Base-by-base conservation (phyloP, 2,329 filamentous ascomycete species). In the Sphaerulina musiva region DNA sequence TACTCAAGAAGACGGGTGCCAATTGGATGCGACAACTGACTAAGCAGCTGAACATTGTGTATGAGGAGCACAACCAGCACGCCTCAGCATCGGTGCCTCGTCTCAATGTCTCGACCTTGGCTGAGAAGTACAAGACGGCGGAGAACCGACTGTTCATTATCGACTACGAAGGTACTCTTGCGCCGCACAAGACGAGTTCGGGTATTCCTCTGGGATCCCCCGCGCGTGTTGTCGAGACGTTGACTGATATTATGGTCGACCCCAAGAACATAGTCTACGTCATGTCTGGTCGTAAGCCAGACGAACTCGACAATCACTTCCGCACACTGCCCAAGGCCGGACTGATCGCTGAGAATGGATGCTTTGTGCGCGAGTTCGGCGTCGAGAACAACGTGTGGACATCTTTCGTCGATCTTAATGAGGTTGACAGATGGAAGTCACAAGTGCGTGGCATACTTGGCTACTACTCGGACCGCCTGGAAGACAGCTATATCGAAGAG, bases 311-410 rank as follows among this genome's bases (percentile, higher is more conserved):
- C 62, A 82, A 85, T 4, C 78, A 95, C 1, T 96, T 97, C 77
- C 84, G 85, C 49, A 82, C 86, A 23, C 86, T 96, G 1, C 86
- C 88, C 4, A 86, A 86, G 56, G 75, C 96, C 2, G 93, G 93
- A 2, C 77, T 97, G 4, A 95, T 97, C 60, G 92, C 92, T 0
- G 92, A 97, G 73, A 96, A 95, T 61, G 92, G 92, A 1, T 95
- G 89, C 69, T 97, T 95, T 72, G 75, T 96, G 54, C 88, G 87
- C 62, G 81, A 88, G 59, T 82, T 81, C 44, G 80, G 83, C 17
- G 56, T 53, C 4, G 53, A 60, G n/a, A 60, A 68, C 14, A 78
- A 81, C 23, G 78, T 80, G 36, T 97, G 93, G 93, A 81, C 80
- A 2, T 83, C 86, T 58, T 85, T 95, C 72, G 84, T 86, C 2